Evolutionary conservation across 163 green algal species (phyloP), one percentile per base, ranked within the genome.

Genomic region (Prototheca stagnorum): DNA sequence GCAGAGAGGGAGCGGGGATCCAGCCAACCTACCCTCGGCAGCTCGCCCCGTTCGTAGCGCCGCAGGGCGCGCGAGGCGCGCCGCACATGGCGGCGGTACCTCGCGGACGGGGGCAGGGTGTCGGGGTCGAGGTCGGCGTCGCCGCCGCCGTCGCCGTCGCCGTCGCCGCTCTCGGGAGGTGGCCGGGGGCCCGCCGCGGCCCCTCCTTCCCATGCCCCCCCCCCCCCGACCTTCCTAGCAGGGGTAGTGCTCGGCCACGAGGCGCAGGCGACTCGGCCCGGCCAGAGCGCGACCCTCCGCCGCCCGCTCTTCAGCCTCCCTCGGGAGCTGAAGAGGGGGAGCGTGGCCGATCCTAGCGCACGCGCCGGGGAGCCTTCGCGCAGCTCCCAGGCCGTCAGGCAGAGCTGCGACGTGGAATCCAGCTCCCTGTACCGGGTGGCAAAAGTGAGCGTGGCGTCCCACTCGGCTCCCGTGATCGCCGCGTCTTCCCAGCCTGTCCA

Each of bases 261-360:
- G 12, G 47, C 35, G 51, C 79, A 74, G 4, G 74, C 67, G 15
- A 53, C 24, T 12, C 42, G 22, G 7, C 63, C 62, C 35, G 56
- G 34, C 71, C 70, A 77, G 50, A 90, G 33, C 35, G 54, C 53
- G 40, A 93, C 62, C 22, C 56, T 50, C 35, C 84, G 73, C 15
- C 39, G 41, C 14, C 73, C 81, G 44, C 73, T 81, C 55, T 93
- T 92, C 17, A 93, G 53, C 9, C 80, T 62, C 4, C 78, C 77
- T 35, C 84, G 79, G 62, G 85, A 87, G 67, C 70, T 87, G 70
- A 93, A 93, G 28, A 93, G 62, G 14, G 57, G 67, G 65, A 91
- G 69, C 7, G 66, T 76, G 22, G 65, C 59, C 21, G 68, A 64
- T 14, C 72, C 81, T 31, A 84, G 39, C 29, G 80, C 46, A 8